A percentile compares a stretch with the other conserved stretches of the same genome.
Conservation (phyloP, 23 red algal genomes). For the Gracilaria gracilis region DNA sequence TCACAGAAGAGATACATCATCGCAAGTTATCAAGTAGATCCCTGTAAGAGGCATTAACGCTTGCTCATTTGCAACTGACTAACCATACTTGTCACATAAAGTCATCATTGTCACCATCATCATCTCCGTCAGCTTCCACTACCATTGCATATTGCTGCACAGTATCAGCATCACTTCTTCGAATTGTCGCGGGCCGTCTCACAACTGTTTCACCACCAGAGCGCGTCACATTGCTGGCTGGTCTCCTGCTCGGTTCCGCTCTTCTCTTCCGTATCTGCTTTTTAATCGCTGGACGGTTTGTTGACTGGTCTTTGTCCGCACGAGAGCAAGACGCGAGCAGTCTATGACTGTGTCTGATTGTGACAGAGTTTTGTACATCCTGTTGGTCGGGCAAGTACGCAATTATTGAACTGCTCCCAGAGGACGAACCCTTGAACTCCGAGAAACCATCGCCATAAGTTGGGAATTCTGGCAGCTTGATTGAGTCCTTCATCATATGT, state of each 20-base stretch:
- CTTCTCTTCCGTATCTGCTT: background rate
- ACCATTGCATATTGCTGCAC: background rate
- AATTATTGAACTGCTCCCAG: too few species aligned
- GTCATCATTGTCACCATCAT: constrained; percentile 13
- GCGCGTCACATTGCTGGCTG: background rate
- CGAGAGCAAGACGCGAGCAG: background rate
- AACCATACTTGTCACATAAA: constrained; percentile 35
- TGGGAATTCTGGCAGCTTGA: constrained; percentile 6
- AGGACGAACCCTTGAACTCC: background rate
- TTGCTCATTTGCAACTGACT: background rate
- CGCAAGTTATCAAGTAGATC: background rate
- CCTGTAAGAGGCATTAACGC: background rate
- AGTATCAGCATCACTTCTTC: background rate
- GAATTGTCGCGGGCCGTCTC: background rate
- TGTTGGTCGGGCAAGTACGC: background rate
- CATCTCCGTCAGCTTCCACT: background rate
- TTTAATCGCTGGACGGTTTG: background rate
- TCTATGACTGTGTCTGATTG: background rate
- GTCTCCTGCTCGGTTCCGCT: background rate
- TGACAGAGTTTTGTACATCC: background rate
- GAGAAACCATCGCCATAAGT: constrained; percentile 11
- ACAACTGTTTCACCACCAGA: too few species aligned
- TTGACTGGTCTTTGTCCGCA: background rate
- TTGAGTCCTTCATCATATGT: background rate
- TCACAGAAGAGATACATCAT: background rate